Percentiles rank a stretch among this genome's conserved stretches.
These are phyloP conservation scores for Acacia concinna DNA, from an alignment of 331 rosid genomes.

Conservation along the genomic window DNA sequence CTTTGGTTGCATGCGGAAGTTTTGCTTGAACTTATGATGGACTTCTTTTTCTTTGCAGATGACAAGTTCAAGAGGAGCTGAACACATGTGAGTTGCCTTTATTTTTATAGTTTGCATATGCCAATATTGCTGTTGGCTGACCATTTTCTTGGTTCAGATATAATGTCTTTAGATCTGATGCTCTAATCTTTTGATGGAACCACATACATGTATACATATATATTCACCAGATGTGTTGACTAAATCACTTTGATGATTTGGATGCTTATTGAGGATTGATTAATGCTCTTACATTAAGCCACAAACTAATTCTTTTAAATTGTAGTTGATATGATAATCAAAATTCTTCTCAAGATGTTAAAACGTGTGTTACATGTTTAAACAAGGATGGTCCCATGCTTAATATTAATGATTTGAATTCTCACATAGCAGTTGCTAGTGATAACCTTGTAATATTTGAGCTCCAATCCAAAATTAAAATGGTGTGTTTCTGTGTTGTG, in stretches of 20 bases:
- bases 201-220: neutral
- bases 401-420: neutral
- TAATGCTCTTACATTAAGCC: neutral
- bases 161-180: neutral
- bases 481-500: neutral
- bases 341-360: neutral
- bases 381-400: neutral
- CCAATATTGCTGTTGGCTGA: conserved; percentile 4
- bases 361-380: neutral
- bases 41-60: conserved; percentile 47
- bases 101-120: conserved; percentile 22
- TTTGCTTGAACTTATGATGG: conserved; percentile 30
- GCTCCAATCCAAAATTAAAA: neutral
- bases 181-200: neutral
- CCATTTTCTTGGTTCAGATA: neutral
- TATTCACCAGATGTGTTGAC: neutral
- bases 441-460: neutral
- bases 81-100: conserved; percentile 54
- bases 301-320: neutral
- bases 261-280: neutral
- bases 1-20: conserved; percentile 10
- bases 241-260: neutral
- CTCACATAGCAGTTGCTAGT: neutral
- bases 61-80: conserved; percentile 51
- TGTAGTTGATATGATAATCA: neutral